Conservation (phyloP, 2,329 filamentous ascomycete genomes). For the Ascochyta pisi region DNA sequence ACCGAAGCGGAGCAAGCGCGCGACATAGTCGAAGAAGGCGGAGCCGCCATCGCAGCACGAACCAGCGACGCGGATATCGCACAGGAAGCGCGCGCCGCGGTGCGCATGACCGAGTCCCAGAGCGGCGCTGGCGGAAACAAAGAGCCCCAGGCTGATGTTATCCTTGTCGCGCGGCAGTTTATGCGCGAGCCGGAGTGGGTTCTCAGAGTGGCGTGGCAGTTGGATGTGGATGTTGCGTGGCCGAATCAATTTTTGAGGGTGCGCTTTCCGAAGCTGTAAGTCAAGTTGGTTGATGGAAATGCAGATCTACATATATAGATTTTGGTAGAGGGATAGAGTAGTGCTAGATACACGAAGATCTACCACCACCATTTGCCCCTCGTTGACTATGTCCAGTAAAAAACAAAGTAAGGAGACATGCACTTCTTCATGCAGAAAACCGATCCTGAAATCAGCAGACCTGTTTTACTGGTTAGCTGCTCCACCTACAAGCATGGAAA, state of each 20-base stretch:
- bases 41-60: slow-evolving; percentile 17
- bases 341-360: not conserved
- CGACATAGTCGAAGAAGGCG: slow-evolving; percentile 51
- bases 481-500: too few relatives aligned
- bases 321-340: too few relatives aligned
- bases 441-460: too few relatives aligned
- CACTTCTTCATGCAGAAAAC: too few relatives aligned
- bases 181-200: slow-evolving; percentile 64
- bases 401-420: too few relatives aligned
- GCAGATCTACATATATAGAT: not conserved
- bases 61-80: slow-evolving; percentile 37
- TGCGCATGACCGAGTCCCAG: slow-evolving; percentile 45
- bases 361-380: not conserved
- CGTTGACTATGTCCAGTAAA: not conserved
- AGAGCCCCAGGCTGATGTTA: slow-evolving; percentile 55
- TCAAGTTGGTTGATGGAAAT: not conserved
- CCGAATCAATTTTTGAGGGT: slow-evolving; percentile 56
- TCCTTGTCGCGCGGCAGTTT: slow-evolving; percentile 62
- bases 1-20: slow-evolving; percentile 60
- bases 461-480: too few relatives aligned
- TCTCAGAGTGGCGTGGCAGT: slow-evolving; percentile 56
- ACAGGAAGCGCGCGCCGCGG: slow-evolving; percentile 40
- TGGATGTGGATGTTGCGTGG: slow-evolving; percentile 58
- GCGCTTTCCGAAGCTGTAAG: slow-evolving; percentile 40
- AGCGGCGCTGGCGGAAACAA: slow-evolving; percentile 28